phyloP scores from a whole-genome alignment of 257 asterid genomes.

The Euphrasia confusa region DNA sequence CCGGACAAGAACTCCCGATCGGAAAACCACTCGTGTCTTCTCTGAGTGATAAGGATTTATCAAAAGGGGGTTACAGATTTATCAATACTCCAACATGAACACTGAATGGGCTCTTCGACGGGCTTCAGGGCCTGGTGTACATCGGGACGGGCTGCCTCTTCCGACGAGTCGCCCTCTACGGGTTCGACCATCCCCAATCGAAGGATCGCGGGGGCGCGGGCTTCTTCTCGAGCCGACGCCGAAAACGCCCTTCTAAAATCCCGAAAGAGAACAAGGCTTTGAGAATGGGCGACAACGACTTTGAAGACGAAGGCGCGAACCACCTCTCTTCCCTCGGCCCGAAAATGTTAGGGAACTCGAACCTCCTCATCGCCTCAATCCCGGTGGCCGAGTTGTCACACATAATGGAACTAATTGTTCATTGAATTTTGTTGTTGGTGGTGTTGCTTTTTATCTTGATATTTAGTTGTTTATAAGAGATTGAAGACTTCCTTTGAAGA shows the following conservation, averaged over 20 bases:
- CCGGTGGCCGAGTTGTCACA: constrained; percentile 69
- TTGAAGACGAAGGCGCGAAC: constrained; percentile 51
- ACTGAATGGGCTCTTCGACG: constrained; percentile 79
- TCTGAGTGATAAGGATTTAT: too few relatives aligned
- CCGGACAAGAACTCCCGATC: too few relatives aligned
- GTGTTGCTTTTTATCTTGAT: not conserved
- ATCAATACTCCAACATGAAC: constrained; percentile 63
- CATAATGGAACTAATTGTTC: not conserved
- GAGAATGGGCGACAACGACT: constrained; percentile 58
- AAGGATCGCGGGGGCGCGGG: constrained; percentile 49
- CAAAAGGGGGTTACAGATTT: too few relatives aligned
- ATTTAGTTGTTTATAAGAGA: too few relatives aligned
- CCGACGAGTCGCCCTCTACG: constrained; percentile 59
- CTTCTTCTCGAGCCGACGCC: constrained; percentile 35
- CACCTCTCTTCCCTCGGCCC: constrained; percentile 42
- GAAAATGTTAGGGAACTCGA: constrained; percentile 61
- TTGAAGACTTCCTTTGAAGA: too few relatives aligned
- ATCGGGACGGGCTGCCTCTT: constrained; percentile 74
- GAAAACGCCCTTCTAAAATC: constrained; percentile 28
- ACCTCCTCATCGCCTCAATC: constrained; percentile 56
- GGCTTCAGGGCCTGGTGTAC: constrained; percentile 67
- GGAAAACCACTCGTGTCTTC: too few relatives aligned
- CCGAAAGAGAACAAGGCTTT: constrained; percentile 51
- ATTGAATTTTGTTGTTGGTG: not conserved
- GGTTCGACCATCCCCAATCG: constrained; percentile 67